A percentile compares a stretch with the other conserved stretches of the same genome.
Evolutionary conservation across 441 rosid genomes (phyloP).

Genomic region (Euphorbia schlechtendalii): DNA sequence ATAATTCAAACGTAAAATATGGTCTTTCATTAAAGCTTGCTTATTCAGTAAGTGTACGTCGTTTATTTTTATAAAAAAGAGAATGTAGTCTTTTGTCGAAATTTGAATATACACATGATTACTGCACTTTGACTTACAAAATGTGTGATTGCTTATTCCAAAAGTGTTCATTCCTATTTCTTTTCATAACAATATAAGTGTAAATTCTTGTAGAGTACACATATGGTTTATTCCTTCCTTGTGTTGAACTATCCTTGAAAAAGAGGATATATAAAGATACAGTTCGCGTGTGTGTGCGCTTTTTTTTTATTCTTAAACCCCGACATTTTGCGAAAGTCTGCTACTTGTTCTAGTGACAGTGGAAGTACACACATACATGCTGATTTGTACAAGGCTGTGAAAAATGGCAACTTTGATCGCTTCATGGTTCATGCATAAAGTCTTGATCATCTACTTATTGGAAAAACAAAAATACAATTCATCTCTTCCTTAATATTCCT

Average conservation of each 20-base stretch:
- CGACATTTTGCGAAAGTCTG: neutral
- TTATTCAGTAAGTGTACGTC: too few relatives aligned
- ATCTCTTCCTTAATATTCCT: slow-evolving; percentile 2
- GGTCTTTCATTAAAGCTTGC: too few relatives aligned
- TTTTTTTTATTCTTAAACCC: neutral
- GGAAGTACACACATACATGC: neutral
- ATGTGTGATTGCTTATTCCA: neutral
- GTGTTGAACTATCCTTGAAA: too few relatives aligned
- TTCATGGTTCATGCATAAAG: neutral
- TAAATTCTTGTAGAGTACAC: neutral
- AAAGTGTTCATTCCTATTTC: neutral
- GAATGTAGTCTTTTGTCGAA: too few relatives aligned
- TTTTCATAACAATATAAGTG: too few relatives aligned
- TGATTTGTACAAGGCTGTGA: slow-evolving; percentile 15
- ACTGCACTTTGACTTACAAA: too few relatives aligned
- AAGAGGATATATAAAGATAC: too few relatives aligned
- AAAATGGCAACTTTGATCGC: neutral
- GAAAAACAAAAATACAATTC: slow-evolving; percentile 9
- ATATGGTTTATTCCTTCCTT: neutral
- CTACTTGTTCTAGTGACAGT: neutral
- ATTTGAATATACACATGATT: too few relatives aligned
- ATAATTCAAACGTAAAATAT: too few relatives aligned
- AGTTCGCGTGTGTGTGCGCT: neutral
- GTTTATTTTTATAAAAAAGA: too few relatives aligned
- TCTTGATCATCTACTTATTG: neutral